Evolutionary conservation across 2,329 filamentous ascomycete genomes (phyloP), one percentile per base, ranked within the genome.

Genomic region (Colletotrichum camelliae): DNA sequence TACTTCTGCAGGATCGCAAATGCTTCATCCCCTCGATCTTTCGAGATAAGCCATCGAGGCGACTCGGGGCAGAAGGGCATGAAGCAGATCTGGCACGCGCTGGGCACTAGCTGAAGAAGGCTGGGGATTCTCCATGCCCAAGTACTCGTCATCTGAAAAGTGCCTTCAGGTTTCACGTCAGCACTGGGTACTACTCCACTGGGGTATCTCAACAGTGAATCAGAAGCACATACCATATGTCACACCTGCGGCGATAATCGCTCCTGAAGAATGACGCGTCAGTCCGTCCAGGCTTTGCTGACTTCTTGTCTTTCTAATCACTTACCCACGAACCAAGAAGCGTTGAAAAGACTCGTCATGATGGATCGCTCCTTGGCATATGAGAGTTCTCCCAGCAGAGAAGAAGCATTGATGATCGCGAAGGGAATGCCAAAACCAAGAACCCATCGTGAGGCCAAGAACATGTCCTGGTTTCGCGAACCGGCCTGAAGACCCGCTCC

Each of bases 371-470:
- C 88, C 77, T 89, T 90, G 0, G 89, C 89, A 77, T 91, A 87
- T 1, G 86, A 87, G 6, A 91, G 81, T 70, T 91, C 90, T 77
- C 87, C 88, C 6, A 91, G 86, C 70, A 91, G 80, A 3, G 86
- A 84, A 1, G 89, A 89, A 1, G 87, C 88, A 0, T 87, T 86
- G 35, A 89, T 87, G 64, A 89, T 90, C 58, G 86, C 87, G 77
- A 89, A 89, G 0, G 87, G 85, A 31, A 90, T 86, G 7, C 90
- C 90, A 35, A 90, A 88, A 4, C 90, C 90, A 12, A 91, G 84
- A 15, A 91, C 80, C 75, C 89, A 87, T 66, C 90, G 86, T 21
- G 88, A 86, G 12, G 88, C 83, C 55, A 91, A 85, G 78, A 90
- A 92, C 89, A 91, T 84, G 67, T 82, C 89, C 77, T 82, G 33